Evolutionary conservation across 306 rosid species (phyloP), one percentile per base, ranked within the genome.

Genomic region (Vigna reflexopilosa): DNA sequence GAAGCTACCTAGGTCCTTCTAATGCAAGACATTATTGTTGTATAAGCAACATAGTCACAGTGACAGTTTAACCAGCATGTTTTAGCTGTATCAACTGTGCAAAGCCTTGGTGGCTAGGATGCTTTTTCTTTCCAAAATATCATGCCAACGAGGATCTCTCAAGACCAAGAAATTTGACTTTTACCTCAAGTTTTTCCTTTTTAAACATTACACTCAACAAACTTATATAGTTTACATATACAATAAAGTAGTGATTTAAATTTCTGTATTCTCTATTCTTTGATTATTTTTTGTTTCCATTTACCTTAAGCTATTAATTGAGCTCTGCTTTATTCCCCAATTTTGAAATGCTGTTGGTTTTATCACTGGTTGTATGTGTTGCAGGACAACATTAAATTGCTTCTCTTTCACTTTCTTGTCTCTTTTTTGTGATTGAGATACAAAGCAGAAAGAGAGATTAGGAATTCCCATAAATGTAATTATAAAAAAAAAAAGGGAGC

Each of bases 1-100:
- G 89, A 90, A 89, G 85, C 84, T 77, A 76, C 87, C 86, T 14
- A 88, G 88, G 19, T 75, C 81, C 58, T 67, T 84, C 76, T 85
- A 52, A 70, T 81, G 3, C 78, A 83, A 22, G 17, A 45, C 22
- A 30, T 30, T 0, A 30, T 51, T 45, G 47, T 45, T 72, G 51
- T 9, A 11, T 54, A 47, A 56, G 72, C 73, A 65, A 51, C 57
- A 42, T 45, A 54, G 45, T 19, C 44, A 47, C 72, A 50, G 40
- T 56, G 24, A 67, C 65, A 74, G 81, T 81, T 58, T 32, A 16
- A 8, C 32, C 26, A 11, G 24, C 45, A 59, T 49, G 76, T 45
- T 30, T 79, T 70, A 42, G 59, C 61, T 22, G n/a, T 13, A 49
- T 75, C 75, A 56, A 67, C 44, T 13, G 30, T 14, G 69, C 63